These are phyloP conservation scores for Scheffersomyces illinoinensis DNA, from an alignment of 1,139 yeast species.

Conservation along the genomic window DNA sequence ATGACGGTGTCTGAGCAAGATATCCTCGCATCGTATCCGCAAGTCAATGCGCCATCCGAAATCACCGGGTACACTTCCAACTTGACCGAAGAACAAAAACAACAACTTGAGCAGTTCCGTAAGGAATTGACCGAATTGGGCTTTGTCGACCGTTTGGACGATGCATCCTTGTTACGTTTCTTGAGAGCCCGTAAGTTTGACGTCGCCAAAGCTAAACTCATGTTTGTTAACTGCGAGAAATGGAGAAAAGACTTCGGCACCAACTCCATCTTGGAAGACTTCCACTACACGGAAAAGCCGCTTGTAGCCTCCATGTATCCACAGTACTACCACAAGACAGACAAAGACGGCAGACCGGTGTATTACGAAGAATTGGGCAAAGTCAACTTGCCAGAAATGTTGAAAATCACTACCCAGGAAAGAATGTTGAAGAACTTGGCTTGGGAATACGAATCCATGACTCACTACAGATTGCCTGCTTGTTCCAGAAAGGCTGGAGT, in stretches of 20 bases:
- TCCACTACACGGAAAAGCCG: conserved; percentile 88
- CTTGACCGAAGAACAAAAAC: conserved; percentile 68
- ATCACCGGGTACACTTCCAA: conserved; percentile 82
- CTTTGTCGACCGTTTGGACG: conserved; percentile 75
- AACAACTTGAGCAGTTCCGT: conserved; percentile 58
- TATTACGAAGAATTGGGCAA: conserved; percentile 92
- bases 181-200: conserved; percentile 96
- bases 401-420: conserved; percentile 90
- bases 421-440: conserved; percentile 94
- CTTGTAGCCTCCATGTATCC: conserved; percentile 89
- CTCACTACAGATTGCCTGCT: conserved; percentile 84
- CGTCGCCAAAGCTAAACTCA: conserved; percentile 69
- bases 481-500: conserved; percentile 80
- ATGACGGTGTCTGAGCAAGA: conserved; percentile 19
- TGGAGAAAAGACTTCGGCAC: conserved; percentile 91
- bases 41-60: conserved; percentile 57
- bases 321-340: conserved; percentile 96
- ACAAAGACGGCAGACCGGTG: conserved; percentile 94
- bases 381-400: conserved; percentile 87
- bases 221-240: conserved; percentile 85
- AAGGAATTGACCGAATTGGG: conserved; percentile 62
- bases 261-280: conserved; percentile 81
- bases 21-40: conserved; percentile 61
- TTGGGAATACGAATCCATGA: conserved; percentile 96
- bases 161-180: conserved; percentile 85